Evolutionary conservation across 805 yeast species (phyloP), one percentile per base, ranked within the genome.

Genomic region (Dipodascopsis uninucleata): DNA sequence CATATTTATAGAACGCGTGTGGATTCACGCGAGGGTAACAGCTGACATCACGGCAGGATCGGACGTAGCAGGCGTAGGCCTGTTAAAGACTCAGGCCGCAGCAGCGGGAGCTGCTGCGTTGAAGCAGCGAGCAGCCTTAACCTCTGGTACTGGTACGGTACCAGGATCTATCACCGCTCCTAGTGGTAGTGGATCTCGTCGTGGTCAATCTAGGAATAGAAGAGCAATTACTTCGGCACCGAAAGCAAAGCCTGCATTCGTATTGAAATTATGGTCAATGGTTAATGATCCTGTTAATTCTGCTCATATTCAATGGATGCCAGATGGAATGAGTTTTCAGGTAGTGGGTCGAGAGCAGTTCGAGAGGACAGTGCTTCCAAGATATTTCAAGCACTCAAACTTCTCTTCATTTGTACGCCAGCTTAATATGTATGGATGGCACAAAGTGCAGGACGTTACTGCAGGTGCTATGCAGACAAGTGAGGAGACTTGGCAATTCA

Each of bases 391-490:
- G 64, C 98, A 93, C 67, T 82, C 85, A 49, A 90, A 93, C 63
- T 89, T 93, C 67, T 94, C 97, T 17, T 81, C 93, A 25, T 93
- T 93, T 72, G 97, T 93, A 12, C 78, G 98, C 51, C 98, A 90
- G 63, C 72, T 90, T 59, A 90, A 90, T 67, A 90, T 93, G 98
- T 93, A 93, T 63, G 98, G 98, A 8, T 93, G 97, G 96, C 97
- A 89, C 69, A 93, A 93, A 66, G 93, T 93, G 3, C 98, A 93
- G 66, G 97, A 93, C 65, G 79, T 89, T 18, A 84, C 69, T 45
- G 75, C 83, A 21, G 97, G 75, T 16, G 66, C 72, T 9, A 66
- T 71, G 70, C 68, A 67, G 43, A 51, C 58, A 5, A 53, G 56
- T 16, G 96, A 89, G 45, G 97, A 93, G 59, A 75, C 79, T 43